Evolutionary conservation across 805 yeast genomes (phyloP).

Genomic region (Saturnispora gosingensis): DNA sequence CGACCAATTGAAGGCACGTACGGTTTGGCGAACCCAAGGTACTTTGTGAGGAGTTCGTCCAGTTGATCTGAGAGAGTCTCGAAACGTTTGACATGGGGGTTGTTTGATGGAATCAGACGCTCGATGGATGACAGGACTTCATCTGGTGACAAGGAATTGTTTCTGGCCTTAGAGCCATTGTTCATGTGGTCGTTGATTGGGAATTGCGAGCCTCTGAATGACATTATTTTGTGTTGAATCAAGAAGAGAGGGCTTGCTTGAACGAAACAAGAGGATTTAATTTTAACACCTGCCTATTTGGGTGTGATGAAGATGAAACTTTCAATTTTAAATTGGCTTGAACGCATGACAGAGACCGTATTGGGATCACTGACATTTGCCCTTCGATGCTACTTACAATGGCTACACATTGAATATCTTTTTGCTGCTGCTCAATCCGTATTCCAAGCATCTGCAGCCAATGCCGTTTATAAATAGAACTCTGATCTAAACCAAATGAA

Average conservation of each 20-base stretch:
- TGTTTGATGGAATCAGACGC: conserved; percentile 24
- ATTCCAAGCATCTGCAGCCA: not conserved
- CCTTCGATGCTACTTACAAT: not conserved
- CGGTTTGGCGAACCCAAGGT: conserved; percentile 49
- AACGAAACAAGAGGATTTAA: not conserved
- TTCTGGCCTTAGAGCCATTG: conserved; percentile 6
- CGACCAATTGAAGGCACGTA: conserved; percentile 84
- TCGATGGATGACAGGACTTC: not conserved
- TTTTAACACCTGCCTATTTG: not conserved
- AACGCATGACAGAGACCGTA: not conserved
- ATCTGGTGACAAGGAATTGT: conserved; percentile 3
- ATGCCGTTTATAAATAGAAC: not conserved
- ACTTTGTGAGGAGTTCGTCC: conserved; percentile 45
- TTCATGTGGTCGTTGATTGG: conserved; percentile 12
- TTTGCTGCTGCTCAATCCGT: not conserved
- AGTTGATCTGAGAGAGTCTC: conserved; percentile 44
- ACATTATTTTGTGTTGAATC: conserved; percentile 14
- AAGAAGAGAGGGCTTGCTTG: not conserved
- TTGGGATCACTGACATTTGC: not conserved
- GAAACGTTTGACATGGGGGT: conserved; percentile 30
- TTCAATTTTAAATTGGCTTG: not conserved
- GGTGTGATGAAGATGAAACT: not conserved
- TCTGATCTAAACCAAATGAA: not conserved
- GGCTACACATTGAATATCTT: too few relatives aligned
- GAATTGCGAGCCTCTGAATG: conserved; percentile 28